These are phyloP conservation scores for Fusarium xyrophilum DNA, from an alignment of 2,329 filamentous ascomycete genomes.

Conservation along the genomic window DNA sequence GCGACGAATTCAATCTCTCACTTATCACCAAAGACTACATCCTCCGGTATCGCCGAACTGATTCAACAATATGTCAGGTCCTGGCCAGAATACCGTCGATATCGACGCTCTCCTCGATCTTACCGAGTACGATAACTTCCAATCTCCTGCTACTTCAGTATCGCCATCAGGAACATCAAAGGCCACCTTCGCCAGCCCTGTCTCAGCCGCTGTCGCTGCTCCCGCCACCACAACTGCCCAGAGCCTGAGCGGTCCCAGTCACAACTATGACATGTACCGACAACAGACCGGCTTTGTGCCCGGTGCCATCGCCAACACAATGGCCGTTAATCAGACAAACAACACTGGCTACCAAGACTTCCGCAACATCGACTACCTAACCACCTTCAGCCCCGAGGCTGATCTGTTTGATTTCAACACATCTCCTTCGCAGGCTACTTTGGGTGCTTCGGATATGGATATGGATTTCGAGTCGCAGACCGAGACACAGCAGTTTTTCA, in stretches of 20 bases:
- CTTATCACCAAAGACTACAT: slow-evolving; percentile 7
- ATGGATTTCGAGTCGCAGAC: slow-evolving; percentile 59
- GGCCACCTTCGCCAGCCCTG: slow-evolving; percentile 59
- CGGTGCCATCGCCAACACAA: slow-evolving; percentile 79
- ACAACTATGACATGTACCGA: slow-evolving; percentile 94
- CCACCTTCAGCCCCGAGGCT: slow-evolving; percentile 66
- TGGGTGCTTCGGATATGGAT: slow-evolving; percentile 70
- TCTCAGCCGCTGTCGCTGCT: slow-evolving; percentile 60
- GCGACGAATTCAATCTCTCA: slow-evolving; percentile 7
- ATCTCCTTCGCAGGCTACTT: slow-evolving; percentile 64
- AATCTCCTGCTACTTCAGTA: slow-evolving; percentile 61
- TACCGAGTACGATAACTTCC: slow-evolving; percentile 68
- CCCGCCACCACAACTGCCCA: slow-evolving; percentile 64
- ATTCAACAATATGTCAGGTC: slow-evolving; percentile 48
- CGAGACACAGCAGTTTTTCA: slow-evolving; percentile 71
- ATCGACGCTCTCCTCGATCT: slow-evolving; percentile 67
- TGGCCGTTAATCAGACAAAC: slow-evolving; percentile 74
- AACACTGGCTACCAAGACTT: slow-evolving; percentile 61
- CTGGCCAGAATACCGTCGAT: slow-evolving; percentile 56
- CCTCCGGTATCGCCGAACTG: slow-evolving; percentile 18
- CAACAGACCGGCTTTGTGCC: slow-evolving; percentile 94
- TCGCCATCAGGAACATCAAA: slow-evolving; percentile 64
- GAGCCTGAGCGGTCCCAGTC: slow-evolving; percentile 80
- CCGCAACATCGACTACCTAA: slow-evolving; percentile 58
- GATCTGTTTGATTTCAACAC: slow-evolving; percentile 77